Percentiles rank a stretch among this genome's conserved stretches.
These are phyloP conservation scores for Sporothrix phasma DNA, from an alignment of 2,329 filamentous ascomycete species.

Conservation along the genomic window DNA sequence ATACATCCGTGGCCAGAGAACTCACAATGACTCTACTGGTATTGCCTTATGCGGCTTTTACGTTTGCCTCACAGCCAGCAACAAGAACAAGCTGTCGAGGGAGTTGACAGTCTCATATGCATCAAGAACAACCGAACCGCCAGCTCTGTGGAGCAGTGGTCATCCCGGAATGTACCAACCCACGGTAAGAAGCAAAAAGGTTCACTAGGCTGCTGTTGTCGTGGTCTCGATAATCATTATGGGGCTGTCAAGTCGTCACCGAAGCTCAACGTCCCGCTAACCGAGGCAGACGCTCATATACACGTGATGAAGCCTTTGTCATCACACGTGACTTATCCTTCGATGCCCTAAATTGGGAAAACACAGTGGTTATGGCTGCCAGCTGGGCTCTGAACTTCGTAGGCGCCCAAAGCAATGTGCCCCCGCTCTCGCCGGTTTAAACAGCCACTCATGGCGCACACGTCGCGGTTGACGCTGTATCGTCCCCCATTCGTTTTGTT, in stretches of 20 bases:
- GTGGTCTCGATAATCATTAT: too few relatives aligned
- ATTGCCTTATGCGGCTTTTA: background rate
- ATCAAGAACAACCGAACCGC: too few relatives aligned
- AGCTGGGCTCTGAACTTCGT: too few relatives aligned
- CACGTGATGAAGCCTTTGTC: background rate
- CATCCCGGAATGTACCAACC: too few relatives aligned
- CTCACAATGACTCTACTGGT: background rate
- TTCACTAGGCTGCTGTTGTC: too few relatives aligned
- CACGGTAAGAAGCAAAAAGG: too few relatives aligned
- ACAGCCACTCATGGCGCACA: background rate
- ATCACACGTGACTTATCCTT: background rate
- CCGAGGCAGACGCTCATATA: background rate
- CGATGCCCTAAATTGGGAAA: background rate
- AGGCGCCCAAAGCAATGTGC: background rate
- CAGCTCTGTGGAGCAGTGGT: too few relatives aligned
- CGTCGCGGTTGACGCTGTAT: background rate
- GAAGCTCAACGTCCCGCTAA: background rate
- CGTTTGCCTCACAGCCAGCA: background rate
- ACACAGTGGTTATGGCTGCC: background rate
- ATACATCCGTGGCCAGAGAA: background rate
- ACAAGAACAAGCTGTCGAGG: too few relatives aligned
- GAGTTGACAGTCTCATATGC: too few relatives aligned
- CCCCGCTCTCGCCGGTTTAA: background rate
- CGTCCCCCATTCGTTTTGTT: background rate
- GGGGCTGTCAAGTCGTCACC: too few relatives aligned